Conservation (phyloP, 2,329 filamentous ascomycete species). For the Pseudopyricularia javanii region DNA sequence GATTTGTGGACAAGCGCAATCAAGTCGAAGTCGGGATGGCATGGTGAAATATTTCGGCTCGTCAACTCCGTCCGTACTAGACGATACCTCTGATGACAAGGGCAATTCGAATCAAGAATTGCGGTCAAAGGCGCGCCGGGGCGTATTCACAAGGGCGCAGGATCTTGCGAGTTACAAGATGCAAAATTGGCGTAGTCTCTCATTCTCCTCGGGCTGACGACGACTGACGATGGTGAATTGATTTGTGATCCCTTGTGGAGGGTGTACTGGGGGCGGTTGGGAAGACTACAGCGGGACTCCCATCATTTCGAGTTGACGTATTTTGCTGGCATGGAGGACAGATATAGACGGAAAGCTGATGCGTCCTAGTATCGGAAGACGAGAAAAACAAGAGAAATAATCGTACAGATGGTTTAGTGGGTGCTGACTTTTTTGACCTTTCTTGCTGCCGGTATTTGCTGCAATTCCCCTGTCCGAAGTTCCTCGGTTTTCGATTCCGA, state of each 20-base stretch:
- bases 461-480: slow-evolving; percentile 1
- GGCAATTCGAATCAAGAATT: neutral
- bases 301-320: neutral
- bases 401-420: slow-evolving; percentile 1
- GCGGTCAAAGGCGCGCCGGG: neutral
- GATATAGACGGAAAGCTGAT: neutral
- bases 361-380: slow-evolving; percentile 3
- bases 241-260: neutral
- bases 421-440: neutral
- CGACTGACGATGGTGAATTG: neutral
- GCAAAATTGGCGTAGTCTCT: neutral
- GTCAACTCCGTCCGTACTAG: neutral
- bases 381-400: slow-evolving; percentile 2
- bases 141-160: neutral
- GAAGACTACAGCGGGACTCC: neutral
- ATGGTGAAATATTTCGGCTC: neutral
- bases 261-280: neutral
- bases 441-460: neutral
- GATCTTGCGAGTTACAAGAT: neutral
- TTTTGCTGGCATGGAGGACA: neutral
- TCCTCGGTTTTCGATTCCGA: neutral
- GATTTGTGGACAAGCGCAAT: too few relatives aligned
- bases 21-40: neutral
- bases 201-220: neutral
- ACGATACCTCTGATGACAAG: neutral